Evolutionary conservation across 495 filamentous ascomycete genomes (phyloP), one percentile per base, ranked within the genome.

Genomic region (Massariosphaeria phaeospora): DNA sequence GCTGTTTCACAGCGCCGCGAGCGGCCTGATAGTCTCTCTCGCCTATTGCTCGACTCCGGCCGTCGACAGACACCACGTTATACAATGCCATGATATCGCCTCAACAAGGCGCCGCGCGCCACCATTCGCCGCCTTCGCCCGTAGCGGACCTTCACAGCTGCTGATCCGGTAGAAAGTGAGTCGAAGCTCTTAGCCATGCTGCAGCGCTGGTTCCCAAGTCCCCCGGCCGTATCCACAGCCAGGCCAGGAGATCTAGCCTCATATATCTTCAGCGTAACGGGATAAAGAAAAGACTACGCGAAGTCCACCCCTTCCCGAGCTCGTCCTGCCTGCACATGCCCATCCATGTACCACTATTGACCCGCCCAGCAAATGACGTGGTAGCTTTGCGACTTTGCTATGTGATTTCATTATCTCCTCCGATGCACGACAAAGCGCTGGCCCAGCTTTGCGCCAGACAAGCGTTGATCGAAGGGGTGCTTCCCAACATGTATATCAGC

Each of bases 271-370:
- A 56, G 57, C 52, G 31, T 64, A 60, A 60, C 61, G 61, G 57
- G 57, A 61, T 61, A 48, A 61, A 64, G 61, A 56, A 64, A 64
- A 57, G 52, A 20, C 61, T 64, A 61, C 61, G 56, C 61, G 56
- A 57, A 50, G 57, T n/a, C 50, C 42, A 54, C 40, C 51, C 35
- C 36, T 54, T 29, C n/a, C 57, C 42, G 47, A 61, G 51, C 30
- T n/a, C 0, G 20, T 44, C 38, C 25, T 55, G 48, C 38, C 25
- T 55, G 48, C 57, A 34, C 57, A 41, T 61, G 48, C 45, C 38
- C 46, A 57, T 43, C 52, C 61, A 57, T 61, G 61, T 53, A 39
- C 47, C 33, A 52, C 45, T 38, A 59, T 52, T 59, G 56, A 57
- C 56, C 46, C 56, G 52, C 43, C 52, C 61, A 61, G 57, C 57